Evolutionary conservation across 441 rosid species (phyloP).

Genomic region (Iberis amara): DNA sequence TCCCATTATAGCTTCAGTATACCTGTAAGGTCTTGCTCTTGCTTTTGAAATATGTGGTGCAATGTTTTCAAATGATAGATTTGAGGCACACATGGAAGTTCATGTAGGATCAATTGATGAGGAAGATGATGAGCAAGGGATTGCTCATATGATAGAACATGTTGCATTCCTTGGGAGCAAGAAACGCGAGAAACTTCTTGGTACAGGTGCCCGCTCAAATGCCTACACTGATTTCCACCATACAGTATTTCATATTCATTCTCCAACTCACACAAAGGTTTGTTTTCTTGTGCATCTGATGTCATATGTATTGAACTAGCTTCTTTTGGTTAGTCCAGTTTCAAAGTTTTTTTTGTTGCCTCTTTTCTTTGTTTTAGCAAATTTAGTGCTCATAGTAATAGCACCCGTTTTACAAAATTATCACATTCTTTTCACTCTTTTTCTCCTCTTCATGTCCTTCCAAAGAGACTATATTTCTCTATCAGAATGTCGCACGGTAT

Average conservation of each 20-base stretch:
- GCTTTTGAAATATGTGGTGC: constrained; percentile 8
- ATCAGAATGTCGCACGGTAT: not conserved
- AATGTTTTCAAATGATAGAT: constrained; percentile 46
- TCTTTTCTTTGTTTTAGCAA: constrained; percentile 8
- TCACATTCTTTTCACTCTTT: constrained; percentile 2
- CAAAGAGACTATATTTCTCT: not conserved
- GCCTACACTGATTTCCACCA: constrained; percentile 99
- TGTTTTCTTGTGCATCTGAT: constrained; percentile 24
- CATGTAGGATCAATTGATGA: constrained; percentile 98
- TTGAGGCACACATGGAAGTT: constrained; percentile 99
- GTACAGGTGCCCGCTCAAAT: constrained; percentile 96
- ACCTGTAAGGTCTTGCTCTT: constrained; percentile 12
- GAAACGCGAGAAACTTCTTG: constrained; percentile 98
- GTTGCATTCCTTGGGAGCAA: constrained; percentile 98
- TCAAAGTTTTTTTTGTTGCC: constrained; percentile 6
- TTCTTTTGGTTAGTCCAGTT: constrained; percentile 6
- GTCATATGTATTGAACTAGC: constrained; percentile 1
- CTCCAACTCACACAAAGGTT: constrained; percentile 88
- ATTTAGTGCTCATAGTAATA: not conserved
- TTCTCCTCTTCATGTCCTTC: constrained; percentile 5
- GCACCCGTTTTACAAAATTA: constrained; percentile 5
- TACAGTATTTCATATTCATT: constrained; percentile 98
- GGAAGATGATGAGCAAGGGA: constrained; percentile 99
- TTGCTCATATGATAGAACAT: constrained; percentile 99
- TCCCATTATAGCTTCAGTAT: not conserved